Conservation (phyloP, 1,284 basidiomycete genomes). For the Cryptococcus maquisensis region DNA sequence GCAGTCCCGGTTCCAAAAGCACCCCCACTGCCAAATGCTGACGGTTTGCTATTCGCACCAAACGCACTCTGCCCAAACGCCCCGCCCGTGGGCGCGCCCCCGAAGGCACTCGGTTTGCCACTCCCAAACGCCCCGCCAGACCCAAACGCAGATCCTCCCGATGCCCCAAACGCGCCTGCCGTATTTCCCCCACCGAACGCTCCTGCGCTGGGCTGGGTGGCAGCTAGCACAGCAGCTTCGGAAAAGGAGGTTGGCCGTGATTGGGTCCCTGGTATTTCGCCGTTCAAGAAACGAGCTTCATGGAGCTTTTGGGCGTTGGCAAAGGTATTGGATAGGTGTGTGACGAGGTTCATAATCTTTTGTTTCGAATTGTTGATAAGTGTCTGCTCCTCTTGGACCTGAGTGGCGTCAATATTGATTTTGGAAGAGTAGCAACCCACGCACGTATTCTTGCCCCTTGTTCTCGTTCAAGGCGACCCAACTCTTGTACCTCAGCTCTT, state of each 20-base stretch:
- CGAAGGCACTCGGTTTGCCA: conserved; percentile 11
- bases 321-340: conserved; percentile 19
- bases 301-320: conserved; percentile 36
- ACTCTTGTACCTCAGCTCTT: conserved; percentile 73
- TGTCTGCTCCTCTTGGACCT: conserved; percentile 36
- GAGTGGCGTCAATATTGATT: background rate
- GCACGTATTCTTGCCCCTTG: conserved; percentile 65
- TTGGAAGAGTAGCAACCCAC: conserved; percentile 33
- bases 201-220: background rate
- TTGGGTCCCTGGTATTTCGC: conserved; percentile 11
- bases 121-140: conserved; percentile 6
- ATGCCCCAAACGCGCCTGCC: background rate
- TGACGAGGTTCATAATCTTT: conserved; percentile 27
- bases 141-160: conserved; percentile 8
- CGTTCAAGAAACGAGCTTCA: conserved; percentile 31
- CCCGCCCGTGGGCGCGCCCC: conserved; percentile 4
- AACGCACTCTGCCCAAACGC: conserved; percentile 25
- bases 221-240: conserved; percentile 26
- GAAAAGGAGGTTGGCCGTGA: conserved; percentile 28
- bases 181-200: background rate
- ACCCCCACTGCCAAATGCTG: conserved; percentile 11
- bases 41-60: conserved; percentile 11
- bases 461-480: conserved; percentile 58
- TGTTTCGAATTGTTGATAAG: conserved; percentile 21
- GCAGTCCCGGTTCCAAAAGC: conserved; percentile 3